A percentile compares a stretch with the other conserved stretches of the same genome.
Evolutionary conservation across 805 yeast genomes (phyloP).

Genomic region (Yamadazyma phyllophila): DNA sequence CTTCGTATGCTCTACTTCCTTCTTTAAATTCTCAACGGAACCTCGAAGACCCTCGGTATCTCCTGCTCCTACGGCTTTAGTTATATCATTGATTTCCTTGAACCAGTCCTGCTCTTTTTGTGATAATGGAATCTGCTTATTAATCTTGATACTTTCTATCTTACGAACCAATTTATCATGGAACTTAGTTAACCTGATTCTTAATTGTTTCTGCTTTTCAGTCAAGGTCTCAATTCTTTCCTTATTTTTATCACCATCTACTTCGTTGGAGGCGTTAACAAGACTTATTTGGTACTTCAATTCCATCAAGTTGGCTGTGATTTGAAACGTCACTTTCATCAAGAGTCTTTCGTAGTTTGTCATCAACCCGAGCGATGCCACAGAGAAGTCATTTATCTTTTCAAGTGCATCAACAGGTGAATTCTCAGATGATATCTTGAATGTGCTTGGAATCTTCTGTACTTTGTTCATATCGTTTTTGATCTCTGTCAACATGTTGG

Average conservation of each 20-base stretch:
- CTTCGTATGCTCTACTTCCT: slow-evolving; percentile 16
- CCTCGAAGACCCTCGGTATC: slow-evolving; percentile 13
- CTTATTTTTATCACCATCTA: background rate
- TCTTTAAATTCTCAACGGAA: slow-evolving; percentile 16
- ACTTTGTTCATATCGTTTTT: slow-evolving; percentile 4
- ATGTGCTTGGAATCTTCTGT: background rate
- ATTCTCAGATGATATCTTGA: no score
- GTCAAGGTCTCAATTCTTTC: slow-evolving; percentile 15
- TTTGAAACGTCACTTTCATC: slow-evolving; percentile 19
- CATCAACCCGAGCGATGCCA: slow-evolving; percentile 15
- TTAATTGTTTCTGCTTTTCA: background rate
- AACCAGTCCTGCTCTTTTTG: slow-evolving; percentile 36
- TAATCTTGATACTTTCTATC: slow-evolving; percentile 21
- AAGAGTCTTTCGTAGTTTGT: slow-evolving; percentile 16
- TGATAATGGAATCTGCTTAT: slow-evolving; percentile 30
- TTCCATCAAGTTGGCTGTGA: slow-evolving; percentile 22
- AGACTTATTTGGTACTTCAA: slow-evolving; percentile 16
- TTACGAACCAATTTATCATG: slow-evolving; percentile 22
- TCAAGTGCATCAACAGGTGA: slow-evolving; percentile 1
- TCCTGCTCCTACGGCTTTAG: slow-evolving; percentile 9
- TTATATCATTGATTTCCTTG: slow-evolving; percentile 32
- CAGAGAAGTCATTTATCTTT: slow-evolving; percentile 20
- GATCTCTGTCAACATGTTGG: slow-evolving; percentile 5
- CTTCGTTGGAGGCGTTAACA: background rate
- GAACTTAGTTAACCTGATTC: slow-evolving; percentile 18